Conservation (phyloP, 2,329 filamentous ascomycete genomes). For the Xylariaceae sp. region DNA sequence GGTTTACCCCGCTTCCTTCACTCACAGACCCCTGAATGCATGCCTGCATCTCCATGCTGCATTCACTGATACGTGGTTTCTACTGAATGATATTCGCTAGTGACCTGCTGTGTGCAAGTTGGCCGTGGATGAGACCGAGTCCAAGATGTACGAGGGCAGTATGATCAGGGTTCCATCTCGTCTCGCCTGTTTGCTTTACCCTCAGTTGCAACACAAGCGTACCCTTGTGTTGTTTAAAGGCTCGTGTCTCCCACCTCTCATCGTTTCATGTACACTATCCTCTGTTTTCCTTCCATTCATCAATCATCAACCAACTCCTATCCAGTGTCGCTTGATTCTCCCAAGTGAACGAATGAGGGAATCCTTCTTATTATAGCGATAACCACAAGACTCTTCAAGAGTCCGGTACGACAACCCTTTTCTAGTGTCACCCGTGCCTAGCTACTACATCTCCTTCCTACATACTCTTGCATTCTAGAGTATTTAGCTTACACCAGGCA, state of each 20-base stretch:
- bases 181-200: too few species aligned
- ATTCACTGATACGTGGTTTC: background rate
- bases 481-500: background rate
- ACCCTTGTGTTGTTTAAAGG: slow-evolving; percentile 10
- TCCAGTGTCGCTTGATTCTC: slow-evolving; percentile 9
- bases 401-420: slow-evolving; percentile 15
- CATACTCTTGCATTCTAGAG: background rate
- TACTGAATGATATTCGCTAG: background rate
- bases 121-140: too few species aligned
- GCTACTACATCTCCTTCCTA: background rate
- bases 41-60: background rate
- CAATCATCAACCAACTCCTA: background rate
- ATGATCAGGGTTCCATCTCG: too few species aligned
- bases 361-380: slow-evolving; percentile 12
- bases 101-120: too few species aligned
- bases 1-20: slow-evolving; percentile 32
- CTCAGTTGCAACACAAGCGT: too few species aligned
- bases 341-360: slow-evolving; percentile 14
- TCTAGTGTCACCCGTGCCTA: background rate
- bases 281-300: slow-evolving; percentile 8
- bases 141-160: background rate
- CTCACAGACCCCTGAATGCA: slow-evolving; percentile 18
- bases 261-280: too few species aligned
- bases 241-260: slow-evolving; percentile 1
- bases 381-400: slow-evolving; percentile 12